phyloP scores from a whole-genome alignment of 2,329 filamentous ascomycete species.

The Penicillium crustosum region DNA sequence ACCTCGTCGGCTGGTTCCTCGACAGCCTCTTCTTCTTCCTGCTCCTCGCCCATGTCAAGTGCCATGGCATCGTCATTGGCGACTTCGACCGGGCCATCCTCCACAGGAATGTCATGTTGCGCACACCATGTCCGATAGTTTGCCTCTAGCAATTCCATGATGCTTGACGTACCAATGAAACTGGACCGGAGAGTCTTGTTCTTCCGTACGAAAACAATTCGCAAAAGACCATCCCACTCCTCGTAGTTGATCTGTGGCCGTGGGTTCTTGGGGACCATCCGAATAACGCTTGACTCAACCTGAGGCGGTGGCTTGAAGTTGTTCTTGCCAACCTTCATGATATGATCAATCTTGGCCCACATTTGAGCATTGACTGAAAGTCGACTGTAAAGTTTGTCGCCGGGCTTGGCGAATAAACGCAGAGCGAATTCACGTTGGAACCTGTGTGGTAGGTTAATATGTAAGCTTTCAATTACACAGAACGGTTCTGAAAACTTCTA shows the following conservation, averaged over 20 bases:
- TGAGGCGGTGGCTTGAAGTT: slow-evolving; percentile 95
- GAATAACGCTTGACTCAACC: slow-evolving; percentile 87
- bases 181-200: slow-evolving; percentile 85
- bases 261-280: slow-evolving; percentile 83
- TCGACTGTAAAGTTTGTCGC: slow-evolving; percentile 86
- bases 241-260: slow-evolving; percentile 87
- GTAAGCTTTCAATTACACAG: slow-evolving; percentile 4
- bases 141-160: slow-evolving; percentile 76
- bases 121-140: slow-evolving; percentile 92
- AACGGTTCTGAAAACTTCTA: not conserved
- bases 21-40: slow-evolving; percentile 24
- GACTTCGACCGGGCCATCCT: slow-evolving; percentile 58
- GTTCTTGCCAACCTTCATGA: slow-evolving; percentile 93
- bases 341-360: slow-evolving; percentile 69
- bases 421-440: slow-evolving; percentile 87
- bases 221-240: slow-evolving; percentile 88
- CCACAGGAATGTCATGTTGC: slow-evolving; percentile 75
- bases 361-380: slow-evolving; percentile 92
- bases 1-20: slow-evolving; percentile 53
- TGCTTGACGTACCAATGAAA: slow-evolving; percentile 76
- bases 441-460: slow-evolving; percentile 11
- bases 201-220: slow-evolving; percentile 80
- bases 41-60: slow-evolving; percentile 37
- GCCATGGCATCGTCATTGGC: slow-evolving; percentile 37
- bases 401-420: slow-evolving; percentile 81